Percentiles rank a stretch among this genome's conserved stretches.
These are phyloP conservation scores for Chalciporus chontae DNA, from an alignment of 768 basidiomycete genomes.

Conservation along the genomic window DNA sequence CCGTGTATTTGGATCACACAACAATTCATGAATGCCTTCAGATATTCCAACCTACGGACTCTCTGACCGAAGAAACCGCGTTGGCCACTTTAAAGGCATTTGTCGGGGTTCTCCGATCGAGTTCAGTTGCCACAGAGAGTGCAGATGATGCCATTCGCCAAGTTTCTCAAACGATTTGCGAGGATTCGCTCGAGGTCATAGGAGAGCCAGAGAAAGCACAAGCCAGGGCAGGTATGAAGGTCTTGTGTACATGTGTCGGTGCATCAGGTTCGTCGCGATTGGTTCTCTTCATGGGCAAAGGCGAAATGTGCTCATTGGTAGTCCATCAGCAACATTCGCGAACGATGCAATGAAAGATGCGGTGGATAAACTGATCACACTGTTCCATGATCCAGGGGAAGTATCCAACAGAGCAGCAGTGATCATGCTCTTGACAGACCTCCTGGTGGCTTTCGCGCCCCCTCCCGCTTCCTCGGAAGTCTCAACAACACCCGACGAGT, in stretches of 20 bases:
- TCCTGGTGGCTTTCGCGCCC: conserved; percentile 46
- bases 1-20: neutral
- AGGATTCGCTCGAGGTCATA: conserved; percentile 76
- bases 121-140: conserved; percentile 35
- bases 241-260: conserved; percentile 72
- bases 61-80: conserved; percentile 68
- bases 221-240: conserved; percentile 82
- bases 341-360: conserved; percentile 64
- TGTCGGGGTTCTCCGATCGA: conserved; percentile 67
- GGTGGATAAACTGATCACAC: conserved; percentile 69
- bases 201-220: conserved; percentile 93
- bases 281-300: neutral
- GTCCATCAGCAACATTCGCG: conserved; percentile 58
- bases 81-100: conserved; percentile 68
- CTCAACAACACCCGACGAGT: neutral
- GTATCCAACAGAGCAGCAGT: conserved; percentile 61
- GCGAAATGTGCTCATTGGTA: conserved; percentile 3
- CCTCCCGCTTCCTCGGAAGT: neutral
- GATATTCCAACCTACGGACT: conserved; percentile 92
- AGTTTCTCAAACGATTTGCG: conserved; percentile 69
- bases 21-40: conserved; percentile 29
- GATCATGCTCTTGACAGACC: conserved; percentile 62
- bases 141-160: conserved; percentile 41
- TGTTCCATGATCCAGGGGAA: conserved; percentile 74
- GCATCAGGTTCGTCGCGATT: conserved; percentile 63